Base-by-base conservation (phyloP, 768 basidiomycete genomes). In the Tricholomella constricta region DNA sequence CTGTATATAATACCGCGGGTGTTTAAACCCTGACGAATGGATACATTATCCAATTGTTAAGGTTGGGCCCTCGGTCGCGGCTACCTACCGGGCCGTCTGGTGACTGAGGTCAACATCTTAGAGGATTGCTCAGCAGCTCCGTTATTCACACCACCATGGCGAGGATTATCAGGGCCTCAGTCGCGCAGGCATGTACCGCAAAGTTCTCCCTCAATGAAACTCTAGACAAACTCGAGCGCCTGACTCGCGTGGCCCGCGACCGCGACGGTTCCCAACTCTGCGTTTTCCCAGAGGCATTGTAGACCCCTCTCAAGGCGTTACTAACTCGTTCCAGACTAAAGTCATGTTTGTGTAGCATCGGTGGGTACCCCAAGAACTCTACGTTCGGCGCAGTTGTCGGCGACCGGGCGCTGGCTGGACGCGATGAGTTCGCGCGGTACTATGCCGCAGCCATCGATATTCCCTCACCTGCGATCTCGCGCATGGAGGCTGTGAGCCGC, bases 241-340 rank as follows among this genome's bases (percentile, higher is more conserved):
- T 80, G 10, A 74, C 77, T 15, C 73, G 63, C 17, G 59, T 78
- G 6, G 81, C 79, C 7, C 76, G 73, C 53, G 67, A 79, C 25
- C 68, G 77, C 42, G 80, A 82, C 56, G 65, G 65, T 7, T 67
- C 74, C 0, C 78, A 82, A 58, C 62, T 83, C 1, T 78, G 72
- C 17, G 78, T 83, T 19, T 83, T 83, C 58, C 82, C 82, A 14
- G 82, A 83, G 62, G 81, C 79, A 19, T 83, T 83, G 82, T 82
- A 50, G 56, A 78, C 67, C n/a, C 15, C 8, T 14, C 4, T 31
- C 26, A 40, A 23, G 9, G 15, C 23, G 6, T 23, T 15, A 32
- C 20, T 14, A 25, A 47, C 11, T 32, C 10, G 14, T 32, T 11
- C 9, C 15, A 9, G n/a, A 8, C 15, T 38, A 8, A 46, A 10